Evolutionary conservation across 495 filamentous ascomycete genomes (phyloP).

Genomic region (Tuber brumale): DNA sequence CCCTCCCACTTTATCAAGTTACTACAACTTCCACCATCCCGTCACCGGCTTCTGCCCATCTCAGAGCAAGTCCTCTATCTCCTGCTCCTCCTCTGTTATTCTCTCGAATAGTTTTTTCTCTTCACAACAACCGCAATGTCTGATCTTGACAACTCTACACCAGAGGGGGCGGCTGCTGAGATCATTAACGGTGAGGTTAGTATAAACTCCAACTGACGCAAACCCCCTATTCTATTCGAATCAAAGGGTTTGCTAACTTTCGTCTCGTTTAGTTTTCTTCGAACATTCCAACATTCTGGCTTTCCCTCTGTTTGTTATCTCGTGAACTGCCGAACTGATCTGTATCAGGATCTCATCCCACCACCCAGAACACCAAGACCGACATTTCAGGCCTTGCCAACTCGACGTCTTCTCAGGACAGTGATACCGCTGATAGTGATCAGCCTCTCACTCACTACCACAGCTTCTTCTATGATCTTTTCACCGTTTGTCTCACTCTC

Average conservation of each 20-base stretch:
- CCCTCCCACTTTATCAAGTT: constrained; percentile 8
- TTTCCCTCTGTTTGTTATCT: background rate
- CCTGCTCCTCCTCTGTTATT: constrained; percentile 11
- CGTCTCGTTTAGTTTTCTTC: background rate
- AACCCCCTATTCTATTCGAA: background rate
- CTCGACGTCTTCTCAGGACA: constrained; percentile 15
- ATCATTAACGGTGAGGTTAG: constrained; percentile 38
- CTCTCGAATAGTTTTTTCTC: background rate
- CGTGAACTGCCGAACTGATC: constrained; percentile 5
- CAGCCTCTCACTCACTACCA: constrained; percentile 94
- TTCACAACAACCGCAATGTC: constrained; percentile 9
- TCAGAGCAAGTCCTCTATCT: constrained; percentile 6
- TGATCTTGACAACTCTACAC: constrained; percentile 18
- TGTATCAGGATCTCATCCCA: constrained; percentile 28
- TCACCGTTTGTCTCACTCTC: constrained; percentile 56
- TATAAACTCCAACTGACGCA: background rate
- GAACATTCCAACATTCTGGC: background rate
- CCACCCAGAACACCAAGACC: constrained; percentile 33
- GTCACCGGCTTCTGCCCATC: constrained; percentile 7
- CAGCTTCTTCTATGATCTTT: constrained; percentile 84
- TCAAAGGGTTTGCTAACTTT: background rate
- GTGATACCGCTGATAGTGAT: constrained; percentile 63
- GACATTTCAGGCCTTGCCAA: constrained; percentile 33
- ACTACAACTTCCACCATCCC: constrained; percentile 2
- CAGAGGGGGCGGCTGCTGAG: constrained; percentile 25